Evolutionary conservation across 257 asterid genomes (phyloP), one percentile per base, ranked within the genome.

Genomic region (Coffea eugenioides): DNA sequence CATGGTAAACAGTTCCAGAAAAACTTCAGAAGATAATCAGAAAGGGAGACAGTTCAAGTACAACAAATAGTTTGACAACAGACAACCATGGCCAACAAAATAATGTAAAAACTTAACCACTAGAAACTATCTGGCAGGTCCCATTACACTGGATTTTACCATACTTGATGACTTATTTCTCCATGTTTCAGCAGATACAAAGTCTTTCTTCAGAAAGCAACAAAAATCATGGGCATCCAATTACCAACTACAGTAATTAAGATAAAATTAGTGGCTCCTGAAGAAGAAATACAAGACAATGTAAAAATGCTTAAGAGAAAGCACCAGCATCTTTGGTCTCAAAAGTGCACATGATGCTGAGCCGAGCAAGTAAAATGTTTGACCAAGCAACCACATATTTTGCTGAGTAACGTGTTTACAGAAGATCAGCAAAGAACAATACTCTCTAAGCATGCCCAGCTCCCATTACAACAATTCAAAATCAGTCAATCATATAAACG

Each of bases 1-100:
- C 68, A 69, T 57, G 46, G 46, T 70, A 57, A 86, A 45, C 27
- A 59, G 57, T 71, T 73, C 70, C 45, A 69, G 82, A 79, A 59
- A 20, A 71, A 69, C 34, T 46, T 69, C 71, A 39, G 74, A 69
- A 64, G 73, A 54, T 72, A 31, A 31, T 31, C 31, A 31, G 31
- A 31, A 31, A 31, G 31, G 67, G 64, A 59, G 9, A 56, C 45
- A 49, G 15, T 20, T 54, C 54, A 64, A 80, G 62, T 65, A 3
- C 25, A 73, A 80, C 43, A 62, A n/a, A 65, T 12, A 65, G 27
- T 66, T 46, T 23, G 62, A 56, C 62, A 56, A 16, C 41, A 52
- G 39, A 66, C 21, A 41, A 71, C 83, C 41, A 78, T 23, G 21
- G 21, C 25, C 56, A 73, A 51, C 34, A 67, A 27, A 23, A 54